Evolutionary conservation across 495 filamentous ascomycete species (phyloP).

Genomic region (Penicillium arizonense): DNA sequence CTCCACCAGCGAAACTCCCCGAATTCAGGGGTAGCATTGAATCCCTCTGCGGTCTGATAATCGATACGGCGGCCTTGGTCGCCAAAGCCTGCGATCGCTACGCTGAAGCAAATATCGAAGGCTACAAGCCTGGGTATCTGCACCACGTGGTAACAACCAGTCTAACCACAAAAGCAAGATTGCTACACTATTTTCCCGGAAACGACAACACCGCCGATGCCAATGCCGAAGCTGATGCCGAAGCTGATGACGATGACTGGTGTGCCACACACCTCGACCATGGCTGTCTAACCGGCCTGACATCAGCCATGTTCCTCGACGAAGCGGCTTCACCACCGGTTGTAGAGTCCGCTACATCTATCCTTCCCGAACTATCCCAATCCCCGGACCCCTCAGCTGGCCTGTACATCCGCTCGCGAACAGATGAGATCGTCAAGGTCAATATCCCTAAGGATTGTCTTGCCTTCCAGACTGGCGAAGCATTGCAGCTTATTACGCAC

Average conservation of each 20-base stretch:
- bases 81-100: slow-evolving; percentile 85
- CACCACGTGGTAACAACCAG: slow-evolving; percentile 83
- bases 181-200: slow-evolving; percentile 85
- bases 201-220: not conserved
- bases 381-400: slow-evolving; percentile 84
- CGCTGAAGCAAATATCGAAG: slow-evolving; percentile 71
- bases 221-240: slow-evolving; percentile 17
- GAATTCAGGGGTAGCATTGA: slow-evolving; percentile 72
- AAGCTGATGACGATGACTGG: slow-evolving; percentile 81
- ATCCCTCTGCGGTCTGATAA: slow-evolving; percentile 77
- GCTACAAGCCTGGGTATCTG: slow-evolving; percentile 74
- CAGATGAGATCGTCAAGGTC: slow-evolving; percentile 75
- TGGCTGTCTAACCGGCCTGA: slow-evolving; percentile 90
- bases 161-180: slow-evolving; percentile 83
- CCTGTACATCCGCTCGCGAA: slow-evolving; percentile 86
- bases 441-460: slow-evolving; percentile 87
- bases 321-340: slow-evolving; percentile 55
- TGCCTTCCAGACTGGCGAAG: slow-evolving; percentile 94
- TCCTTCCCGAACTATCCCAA: slow-evolving; percentile 62
- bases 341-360: slow-evolving; percentile 27
- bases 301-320: slow-evolving; percentile 93
- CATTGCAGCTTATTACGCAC: slow-evolving; percentile 81
- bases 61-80: slow-evolving; percentile 84
- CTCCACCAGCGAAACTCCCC: slow-evolving; percentile 59
- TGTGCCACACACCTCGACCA: slow-evolving; percentile 94